A percentile compares a stretch with the other conserved stretches of the same genome.
phyloP scores from a whole-genome alignment of 1,284 basidiomycete genomes.

The Cryptococcus hybrid region DNA sequence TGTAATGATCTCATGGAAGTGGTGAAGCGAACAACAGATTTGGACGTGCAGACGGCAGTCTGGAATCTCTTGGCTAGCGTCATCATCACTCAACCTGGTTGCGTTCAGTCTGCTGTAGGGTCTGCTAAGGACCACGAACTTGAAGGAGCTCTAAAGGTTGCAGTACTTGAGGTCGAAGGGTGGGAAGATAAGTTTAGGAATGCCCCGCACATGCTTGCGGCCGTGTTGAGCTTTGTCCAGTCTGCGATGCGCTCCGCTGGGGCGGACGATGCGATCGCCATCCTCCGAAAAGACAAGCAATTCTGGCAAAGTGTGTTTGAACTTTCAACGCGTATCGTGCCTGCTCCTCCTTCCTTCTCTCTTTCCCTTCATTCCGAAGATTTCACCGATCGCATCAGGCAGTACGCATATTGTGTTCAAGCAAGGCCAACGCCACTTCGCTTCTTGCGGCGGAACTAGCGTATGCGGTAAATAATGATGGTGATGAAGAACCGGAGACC shows the following conservation, averaged over 20 bases:
- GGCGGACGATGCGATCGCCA: constrained; percentile 18
- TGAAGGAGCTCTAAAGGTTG: constrained; percentile 48
- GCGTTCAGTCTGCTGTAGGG: constrained; percentile 80
- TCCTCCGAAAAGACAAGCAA: constrained; percentile 20
- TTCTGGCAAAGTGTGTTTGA: constrained; percentile 42
- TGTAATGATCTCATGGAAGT: constrained; percentile 23
- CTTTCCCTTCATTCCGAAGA: constrained; percentile 38
- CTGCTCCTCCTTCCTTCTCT: constrained; percentile 32
- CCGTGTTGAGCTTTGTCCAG: constrained; percentile 73
- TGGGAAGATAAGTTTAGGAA: constrained; percentile 72
- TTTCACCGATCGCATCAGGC: constrained; percentile 36
- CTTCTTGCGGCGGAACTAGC: constrained; percentile 35
- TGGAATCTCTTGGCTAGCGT: constrained; percentile 83
- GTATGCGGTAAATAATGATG: constrained; percentile 24
- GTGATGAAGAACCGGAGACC: constrained; percentile 22
- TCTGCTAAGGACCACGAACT: constrained; percentile 57
- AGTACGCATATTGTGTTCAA: constrained; percentile 63
- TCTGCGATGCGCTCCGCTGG: constrained; percentile 54
- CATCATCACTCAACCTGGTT: constrained; percentile 80
- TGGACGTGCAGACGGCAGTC: constrained; percentile 62
- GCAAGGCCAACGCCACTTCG: constrained; percentile 39
- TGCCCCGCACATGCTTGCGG: constrained; percentile 72
- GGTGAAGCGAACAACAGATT: constrained; percentile 14
- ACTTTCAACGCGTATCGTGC: constrained; percentile 31
- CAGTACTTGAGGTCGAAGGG: constrained; percentile 59